phyloP scores from a whole-genome alignment of 2,329 filamentous ascomycete species.

The Fusarium xylarioides region DNA sequence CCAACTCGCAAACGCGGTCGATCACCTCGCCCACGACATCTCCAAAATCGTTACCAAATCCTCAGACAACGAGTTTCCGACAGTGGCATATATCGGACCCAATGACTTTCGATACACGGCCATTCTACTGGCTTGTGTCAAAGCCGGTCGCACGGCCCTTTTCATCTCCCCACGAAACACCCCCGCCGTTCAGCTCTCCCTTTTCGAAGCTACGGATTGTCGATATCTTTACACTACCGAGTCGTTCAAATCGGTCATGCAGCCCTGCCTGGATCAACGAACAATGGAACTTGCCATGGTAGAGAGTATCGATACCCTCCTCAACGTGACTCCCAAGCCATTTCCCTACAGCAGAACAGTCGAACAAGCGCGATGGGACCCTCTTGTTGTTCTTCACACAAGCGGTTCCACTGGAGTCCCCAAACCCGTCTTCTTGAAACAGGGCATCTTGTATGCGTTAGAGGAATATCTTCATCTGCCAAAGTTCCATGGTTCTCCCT shows the following conservation, averaged over 20 bases:
- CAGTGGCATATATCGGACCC: neutral
- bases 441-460: neutral
- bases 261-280: neutral
- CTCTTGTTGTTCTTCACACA: slow-evolving; percentile 4
- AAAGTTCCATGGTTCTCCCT: neutral
- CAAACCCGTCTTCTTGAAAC: neutral
- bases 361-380: neutral
- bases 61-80: neutral
- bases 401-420: slow-evolving; percentile 3
- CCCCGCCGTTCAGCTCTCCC: neutral
- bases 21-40: neutral
- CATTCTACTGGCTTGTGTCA: neutral
- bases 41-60: neutral
- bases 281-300: neutral
- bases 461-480: rapidly evolving
- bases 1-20: neutral
- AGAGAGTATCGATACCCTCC: neutral
- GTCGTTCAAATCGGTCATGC: rapidly evolving
- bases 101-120: neutral
- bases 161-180: slow-evolving; percentile 1
- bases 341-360: neutral
- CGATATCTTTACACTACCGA: neutral
- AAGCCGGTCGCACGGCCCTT: neutral
- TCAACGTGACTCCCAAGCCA: neutral
- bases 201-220: neutral